Conservation (phyloP, 179 eudicot genomes). For the Beta lomatogona region DNA sequence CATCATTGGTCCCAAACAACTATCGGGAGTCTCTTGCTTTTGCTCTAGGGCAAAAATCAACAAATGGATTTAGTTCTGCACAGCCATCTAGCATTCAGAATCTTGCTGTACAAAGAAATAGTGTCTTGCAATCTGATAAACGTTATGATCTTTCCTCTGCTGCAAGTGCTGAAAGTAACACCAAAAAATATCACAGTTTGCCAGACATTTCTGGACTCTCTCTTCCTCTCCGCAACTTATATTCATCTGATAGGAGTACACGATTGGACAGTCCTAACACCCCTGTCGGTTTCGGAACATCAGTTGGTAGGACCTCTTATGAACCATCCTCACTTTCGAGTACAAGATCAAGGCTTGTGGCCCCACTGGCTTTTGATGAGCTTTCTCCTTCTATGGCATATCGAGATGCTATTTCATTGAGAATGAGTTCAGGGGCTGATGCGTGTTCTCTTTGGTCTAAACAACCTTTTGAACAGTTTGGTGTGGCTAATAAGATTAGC, state of each 20-base stretch:
- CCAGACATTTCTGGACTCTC: constrained; percentile 85
- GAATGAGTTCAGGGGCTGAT: constrained; percentile 45
- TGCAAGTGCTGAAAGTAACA: constrained; percentile 45
- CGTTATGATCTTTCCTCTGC: constrained; percentile 43
- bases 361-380: constrained; percentile 54
- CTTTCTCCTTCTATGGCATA: constrained; percentile 62
- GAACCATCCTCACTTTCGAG: constrained; percentile 45
- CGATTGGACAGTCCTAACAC: constrained; percentile 46
- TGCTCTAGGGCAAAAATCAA: constrained; percentile 46
- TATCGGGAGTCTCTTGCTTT: constrained; percentile 51
- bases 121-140: constrained; percentile 51
- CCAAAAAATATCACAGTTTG: constrained; percentile 82
- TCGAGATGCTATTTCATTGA: constrained; percentile 50
- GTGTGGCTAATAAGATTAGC: constrained; percentile 59
- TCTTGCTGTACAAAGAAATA: constrained; percentile 57
- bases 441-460: constrained; percentile 73
- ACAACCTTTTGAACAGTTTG: constrained; percentile 90
- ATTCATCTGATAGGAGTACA: constrained; percentile 45
- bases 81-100: constrained; percentile 67
- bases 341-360: constrained; percentile 46
- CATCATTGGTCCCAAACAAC: constrained; percentile 47
- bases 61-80: constrained; percentile 43
- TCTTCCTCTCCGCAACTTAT: constrained; percentile 49
- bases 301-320: constrained; percentile 39
- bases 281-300: constrained; percentile 44